These are phyloP conservation scores for Trichocladium antarcticum DNA, from an alignment of 495 filamentous ascomycete species.

Conservation along the genomic window DNA sequence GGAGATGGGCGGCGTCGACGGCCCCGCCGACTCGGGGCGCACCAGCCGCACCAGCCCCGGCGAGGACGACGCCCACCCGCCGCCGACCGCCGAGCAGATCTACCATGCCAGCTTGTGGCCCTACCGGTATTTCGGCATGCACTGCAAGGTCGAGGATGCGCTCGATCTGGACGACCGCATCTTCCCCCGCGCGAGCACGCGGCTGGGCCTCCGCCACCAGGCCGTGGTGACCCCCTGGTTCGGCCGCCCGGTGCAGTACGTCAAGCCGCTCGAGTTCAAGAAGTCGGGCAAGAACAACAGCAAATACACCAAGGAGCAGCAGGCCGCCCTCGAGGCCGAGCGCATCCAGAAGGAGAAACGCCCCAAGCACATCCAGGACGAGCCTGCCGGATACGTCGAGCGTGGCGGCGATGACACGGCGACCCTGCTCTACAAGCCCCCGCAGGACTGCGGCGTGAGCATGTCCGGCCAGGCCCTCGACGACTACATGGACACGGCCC, in stretches of 20 bases:
- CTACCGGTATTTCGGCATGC: conserved; percentile 88
- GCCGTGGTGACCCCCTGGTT: conserved; percentile 75
- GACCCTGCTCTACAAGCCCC: conserved; percentile 50
- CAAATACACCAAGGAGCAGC: conserved; percentile 66
- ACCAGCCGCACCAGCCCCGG: conserved; percentile 50
- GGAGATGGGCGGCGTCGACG: conserved; percentile 61
- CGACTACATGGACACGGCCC: conserved; percentile 62
- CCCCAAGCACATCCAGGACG: conserved; percentile 88
- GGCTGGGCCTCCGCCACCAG: conserved; percentile 85
- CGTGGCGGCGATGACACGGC: conserved; percentile 67
- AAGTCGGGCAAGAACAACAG: conserved; percentile 53
- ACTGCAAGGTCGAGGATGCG: conserved; percentile 92
- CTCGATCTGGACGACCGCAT: conserved; percentile 97
- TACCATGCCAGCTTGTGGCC: conserved; percentile 91
- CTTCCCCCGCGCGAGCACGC: conserved; percentile 88
- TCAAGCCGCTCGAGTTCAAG: conserved; percentile 78
- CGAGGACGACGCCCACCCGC: conserved; percentile 45
- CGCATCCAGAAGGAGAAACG: conserved; percentile 64
- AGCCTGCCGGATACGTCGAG: conserved; percentile 71
- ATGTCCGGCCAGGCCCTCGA: conserved; percentile 42
- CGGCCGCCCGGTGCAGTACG: conserved; percentile 73
- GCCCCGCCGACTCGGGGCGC: conserved; percentile 50
- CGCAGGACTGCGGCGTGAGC: conserved; percentile 41
- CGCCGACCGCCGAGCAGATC: conserved; percentile 79
- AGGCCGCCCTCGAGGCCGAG: conserved; percentile 69